Conservation (phyloP, 2,329 filamentous ascomycete genomes). For the Dactylonectria macrodidyma region DNA sequence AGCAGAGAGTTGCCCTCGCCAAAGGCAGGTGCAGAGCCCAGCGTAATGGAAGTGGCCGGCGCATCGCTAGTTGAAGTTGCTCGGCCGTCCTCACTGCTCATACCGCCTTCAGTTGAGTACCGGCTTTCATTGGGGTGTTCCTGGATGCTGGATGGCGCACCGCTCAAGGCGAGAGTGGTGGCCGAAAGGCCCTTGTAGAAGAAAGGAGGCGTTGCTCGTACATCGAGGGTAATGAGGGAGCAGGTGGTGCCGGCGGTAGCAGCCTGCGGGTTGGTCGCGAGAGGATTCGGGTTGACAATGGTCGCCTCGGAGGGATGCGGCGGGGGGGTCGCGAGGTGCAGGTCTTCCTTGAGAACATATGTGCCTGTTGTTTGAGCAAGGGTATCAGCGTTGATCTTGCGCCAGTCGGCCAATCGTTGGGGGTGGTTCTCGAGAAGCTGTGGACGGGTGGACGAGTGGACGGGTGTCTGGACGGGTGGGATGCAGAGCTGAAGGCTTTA, state of each 20-base stretch:
- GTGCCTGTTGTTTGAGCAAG: constrained; percentile 71
- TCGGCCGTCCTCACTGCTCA: constrained; percentile 71
- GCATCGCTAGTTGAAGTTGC: constrained; percentile 68
- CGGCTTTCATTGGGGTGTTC: constrained; percentile 74
- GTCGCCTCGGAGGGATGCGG: constrained; percentile 96
- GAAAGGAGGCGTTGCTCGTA: constrained; percentile 68
- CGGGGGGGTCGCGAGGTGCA: constrained; percentile 93
- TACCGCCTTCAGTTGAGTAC: constrained; percentile 71
- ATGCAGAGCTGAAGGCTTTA: not conserved
- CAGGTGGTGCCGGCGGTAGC: constrained; percentile 88
- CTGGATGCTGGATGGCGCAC: constrained; percentile 66
- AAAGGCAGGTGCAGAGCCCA: constrained; percentile 76
- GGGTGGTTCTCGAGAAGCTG: not conserved
- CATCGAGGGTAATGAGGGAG: constrained; percentile 81
- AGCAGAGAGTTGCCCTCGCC: constrained; percentile 89
- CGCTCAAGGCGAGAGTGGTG: constrained; percentile 62
- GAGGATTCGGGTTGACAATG: constrained; percentile 88
- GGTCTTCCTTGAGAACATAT: constrained; percentile 90
- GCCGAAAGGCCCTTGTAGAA: constrained; percentile 70
- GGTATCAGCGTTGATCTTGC: constrained; percentile 31
- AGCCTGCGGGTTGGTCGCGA: constrained; percentile 88
- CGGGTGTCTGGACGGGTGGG: not conserved
- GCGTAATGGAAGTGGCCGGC: constrained; percentile 56
- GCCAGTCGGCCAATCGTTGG: not conserved
- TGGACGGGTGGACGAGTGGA: not conserved